Evolutionary conservation across 306 rosid genomes (phyloP), one percentile per base, ranked within the genome.

Genomic region (Prunus mume): DNA sequence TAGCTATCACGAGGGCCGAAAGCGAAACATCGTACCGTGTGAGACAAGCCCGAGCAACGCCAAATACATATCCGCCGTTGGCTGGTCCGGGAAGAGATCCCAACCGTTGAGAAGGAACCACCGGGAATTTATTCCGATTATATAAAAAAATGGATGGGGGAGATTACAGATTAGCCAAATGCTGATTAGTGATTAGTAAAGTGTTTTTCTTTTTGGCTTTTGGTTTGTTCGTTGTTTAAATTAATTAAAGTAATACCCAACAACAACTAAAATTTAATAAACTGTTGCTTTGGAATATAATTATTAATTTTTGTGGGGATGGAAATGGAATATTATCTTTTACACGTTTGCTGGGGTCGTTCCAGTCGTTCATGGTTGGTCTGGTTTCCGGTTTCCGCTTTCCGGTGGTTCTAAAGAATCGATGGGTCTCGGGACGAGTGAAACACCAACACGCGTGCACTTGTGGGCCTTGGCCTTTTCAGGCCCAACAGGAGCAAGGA

Each of bases 21-120:
- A 89, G 92, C 77, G 76, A 87, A 68, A 84, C 96, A 86, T 87
- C 84, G 87, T 81, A 76, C 84, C 85, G 86, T 67, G 94, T 83
- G 91, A 83, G 34, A 27, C 47, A 30, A 56, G 76, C 76, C 58
- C 49, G 34, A 47, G 22, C 46, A 20, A 32, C 47, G 11, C 20
- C 6, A 12, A 11, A 58, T 27, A 30, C 47, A 78, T 78, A 72
- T 41, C 20, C 3, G 10, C 81, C 85, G 81, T 78, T 20, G 19
- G 25, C 41, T 28, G 2, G 18, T 49, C 3, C 0, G 24, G 0
- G 3, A 12, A 22, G 24, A 67, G 12, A 62, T 72, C 9, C 18
- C 19, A 5, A 52, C 90, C 88, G 88, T 85, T 4, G 0, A 72
- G 27, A 7, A 12, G 8, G 17, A 5, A 71, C 76, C 83, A 79